Conservation (phyloP, 495 filamentous ascomycete species). For the Daldinia childiae region DNA sequence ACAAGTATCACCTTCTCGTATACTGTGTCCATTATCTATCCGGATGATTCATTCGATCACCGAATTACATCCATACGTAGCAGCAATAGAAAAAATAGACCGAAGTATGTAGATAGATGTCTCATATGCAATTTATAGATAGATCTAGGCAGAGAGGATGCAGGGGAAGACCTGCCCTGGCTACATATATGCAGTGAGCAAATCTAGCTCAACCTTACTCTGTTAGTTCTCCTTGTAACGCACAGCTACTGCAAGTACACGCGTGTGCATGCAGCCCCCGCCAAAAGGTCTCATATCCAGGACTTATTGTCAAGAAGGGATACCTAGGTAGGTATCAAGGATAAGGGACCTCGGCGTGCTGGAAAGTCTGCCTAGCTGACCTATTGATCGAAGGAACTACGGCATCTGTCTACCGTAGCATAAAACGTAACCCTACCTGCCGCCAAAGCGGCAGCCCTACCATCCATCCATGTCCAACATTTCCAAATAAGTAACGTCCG, state of each 20-base stretch:
- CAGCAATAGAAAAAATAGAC: not conserved
- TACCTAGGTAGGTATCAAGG: not conserved
- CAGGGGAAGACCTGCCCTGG: not conserved
- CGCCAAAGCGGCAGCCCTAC: conserved; percentile 20
- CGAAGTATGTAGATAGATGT: not conserved
- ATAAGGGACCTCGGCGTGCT: not conserved
- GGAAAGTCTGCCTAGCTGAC: conserved; percentile 18
- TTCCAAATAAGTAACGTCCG: conserved; percentile 5
- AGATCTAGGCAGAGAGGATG: not conserved
- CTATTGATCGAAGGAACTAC: not conserved
- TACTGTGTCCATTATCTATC: not conserved
- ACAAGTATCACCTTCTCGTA: not conserved
- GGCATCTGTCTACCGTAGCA: conserved; percentile 8
- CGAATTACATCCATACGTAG: not conserved
- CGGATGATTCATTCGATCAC: not conserved
- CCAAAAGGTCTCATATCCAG: conserved; percentile 13
- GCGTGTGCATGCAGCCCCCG: conserved; percentile 6
- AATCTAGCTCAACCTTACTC: not conserved
- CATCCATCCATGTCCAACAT: conserved; percentile 12
- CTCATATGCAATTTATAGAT: not conserved
- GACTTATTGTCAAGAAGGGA: not conserved
- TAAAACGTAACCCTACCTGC: conserved; percentile 34
- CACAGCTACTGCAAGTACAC: conserved; percentile 13
- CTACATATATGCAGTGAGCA: not conserved
- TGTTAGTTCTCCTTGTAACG: not conserved